Conservation (phyloP, 495 filamentous ascomycete species). For the Talaromyces thailandensis region DNA sequence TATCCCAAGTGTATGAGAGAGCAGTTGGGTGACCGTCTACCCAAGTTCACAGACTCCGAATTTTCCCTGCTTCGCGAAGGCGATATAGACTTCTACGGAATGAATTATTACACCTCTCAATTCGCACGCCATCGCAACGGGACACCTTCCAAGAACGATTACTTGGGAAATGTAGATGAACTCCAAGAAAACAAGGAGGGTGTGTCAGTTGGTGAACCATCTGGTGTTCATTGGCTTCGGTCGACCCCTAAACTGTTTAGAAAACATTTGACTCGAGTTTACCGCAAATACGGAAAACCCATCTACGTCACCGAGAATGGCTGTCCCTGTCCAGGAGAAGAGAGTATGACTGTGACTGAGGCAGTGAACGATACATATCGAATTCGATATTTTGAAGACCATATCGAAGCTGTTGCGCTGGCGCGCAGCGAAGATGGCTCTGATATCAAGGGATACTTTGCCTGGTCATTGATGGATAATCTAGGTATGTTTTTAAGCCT, state of each 20-base stretch:
- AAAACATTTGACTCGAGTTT: neutral
- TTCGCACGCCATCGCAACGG: neutral
- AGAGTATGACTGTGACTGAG: neutral
- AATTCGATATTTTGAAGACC: neutral
- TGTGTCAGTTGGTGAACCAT: neutral
- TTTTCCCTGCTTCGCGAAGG: neutral
- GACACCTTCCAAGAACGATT: neutral
- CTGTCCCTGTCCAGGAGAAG: conserved; percentile 3
- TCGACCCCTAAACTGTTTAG: neutral
- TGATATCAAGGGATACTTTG: neutral
- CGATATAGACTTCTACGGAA: conserved; percentile 1
- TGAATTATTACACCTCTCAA: conserved; percentile 6
- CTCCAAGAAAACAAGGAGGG: neutral
- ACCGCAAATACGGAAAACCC: neutral
- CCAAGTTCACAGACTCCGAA: neutral
- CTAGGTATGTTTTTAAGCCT: neutral
- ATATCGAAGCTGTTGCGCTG: neutral
- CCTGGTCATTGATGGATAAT: conserved; percentile 4
- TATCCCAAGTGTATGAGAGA: neutral
- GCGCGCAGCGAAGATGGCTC: neutral
- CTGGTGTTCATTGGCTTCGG: conserved; percentile 2
- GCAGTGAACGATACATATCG: neutral
- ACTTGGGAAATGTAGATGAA: conserved; percentile 1
- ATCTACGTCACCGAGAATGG: conserved; percentile 4
- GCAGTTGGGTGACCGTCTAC: neutral